Conservation (phyloP, 2,329 filamentous ascomycete species). For the Penicillium sp. region DNA sequence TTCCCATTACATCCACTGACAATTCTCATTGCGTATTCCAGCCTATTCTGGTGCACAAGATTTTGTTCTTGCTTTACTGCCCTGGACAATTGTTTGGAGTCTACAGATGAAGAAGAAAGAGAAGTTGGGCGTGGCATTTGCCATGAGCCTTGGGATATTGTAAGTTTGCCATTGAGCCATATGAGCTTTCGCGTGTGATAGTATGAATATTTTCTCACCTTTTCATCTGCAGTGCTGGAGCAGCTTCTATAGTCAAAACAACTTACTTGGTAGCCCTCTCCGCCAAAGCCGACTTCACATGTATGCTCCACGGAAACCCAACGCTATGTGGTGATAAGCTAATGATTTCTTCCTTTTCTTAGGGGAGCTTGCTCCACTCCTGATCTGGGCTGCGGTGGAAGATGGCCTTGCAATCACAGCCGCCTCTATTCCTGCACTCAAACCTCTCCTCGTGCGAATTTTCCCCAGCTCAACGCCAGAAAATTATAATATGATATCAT, state of each 20-base stretch:
- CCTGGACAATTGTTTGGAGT: constrained; percentile 40
- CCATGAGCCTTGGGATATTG: constrained; percentile 42
- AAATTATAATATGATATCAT: constrained; percentile 17
- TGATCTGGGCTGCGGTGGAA: constrained; percentile 33
- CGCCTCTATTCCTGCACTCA: constrained; percentile 31
- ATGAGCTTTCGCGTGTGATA: not conserved
- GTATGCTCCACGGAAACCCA: constrained; percentile 6
- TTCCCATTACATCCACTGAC: not conserved
- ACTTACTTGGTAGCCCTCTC: constrained; percentile 21
- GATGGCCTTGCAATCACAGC: constrained; percentile 31
- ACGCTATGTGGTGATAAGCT: not conserved
- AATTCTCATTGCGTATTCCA: not conserved
- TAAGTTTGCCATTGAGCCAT: constrained; percentile 4
- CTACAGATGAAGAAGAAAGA: constrained; percentile 41
- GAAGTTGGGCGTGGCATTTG: constrained; percentile 38
- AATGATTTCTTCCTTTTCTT: not conserved
- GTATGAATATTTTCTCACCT: not conserved
- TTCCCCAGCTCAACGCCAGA: constrained; percentile 14
- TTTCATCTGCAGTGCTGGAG: constrained; percentile 15
- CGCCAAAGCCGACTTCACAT: constrained; percentile 25
- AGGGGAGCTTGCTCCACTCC: constrained; percentile 22
- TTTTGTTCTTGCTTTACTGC: constrained; percentile 38
- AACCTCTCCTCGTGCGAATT: constrained; percentile 24
- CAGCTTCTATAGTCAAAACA: constrained; percentile 25
- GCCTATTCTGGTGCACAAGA: constrained; percentile 32